Conservation (phyloP, 176 grass and related monocot species). For the Musa acuminata region DNA sequence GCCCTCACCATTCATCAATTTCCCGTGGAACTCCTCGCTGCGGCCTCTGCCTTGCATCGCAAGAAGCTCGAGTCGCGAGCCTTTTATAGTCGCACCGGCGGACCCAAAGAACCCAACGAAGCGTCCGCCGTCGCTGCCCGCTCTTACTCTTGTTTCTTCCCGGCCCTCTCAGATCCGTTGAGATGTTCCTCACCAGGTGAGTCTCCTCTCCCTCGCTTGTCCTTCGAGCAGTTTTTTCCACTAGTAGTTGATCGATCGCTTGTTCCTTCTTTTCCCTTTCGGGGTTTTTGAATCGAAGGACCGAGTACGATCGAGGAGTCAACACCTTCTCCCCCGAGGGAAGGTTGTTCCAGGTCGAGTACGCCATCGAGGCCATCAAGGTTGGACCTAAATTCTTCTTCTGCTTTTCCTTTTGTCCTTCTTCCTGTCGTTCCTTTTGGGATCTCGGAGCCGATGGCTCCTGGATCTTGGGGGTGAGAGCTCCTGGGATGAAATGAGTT, state of each 20-base stretch:
- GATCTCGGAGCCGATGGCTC: background rate
- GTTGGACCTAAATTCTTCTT: conserved; percentile 23
- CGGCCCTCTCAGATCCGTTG: background rate
- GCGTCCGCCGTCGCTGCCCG: background rate
- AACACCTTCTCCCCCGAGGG: conserved; percentile 97
- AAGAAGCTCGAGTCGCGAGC: background rate
- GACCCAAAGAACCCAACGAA: background rate
- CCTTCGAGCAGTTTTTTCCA: background rate
- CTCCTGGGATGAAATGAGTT: background rate
- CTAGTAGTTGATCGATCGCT: conserved; percentile 6
- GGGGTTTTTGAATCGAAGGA: conserved; percentile 28
- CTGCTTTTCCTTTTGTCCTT: background rate
- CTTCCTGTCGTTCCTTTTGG: background rate
- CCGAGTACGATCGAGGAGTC: conserved; percentile 85
- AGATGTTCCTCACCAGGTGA: conserved; percentile 96
- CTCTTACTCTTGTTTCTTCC: background rate
- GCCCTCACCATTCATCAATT: background rate
- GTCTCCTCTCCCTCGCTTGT: background rate
- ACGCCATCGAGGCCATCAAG: conserved; percentile 98
- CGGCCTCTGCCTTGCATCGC: background rate
- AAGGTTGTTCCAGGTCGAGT: conserved; percentile 90
- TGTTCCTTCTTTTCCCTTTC: background rate
- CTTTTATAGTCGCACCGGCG: background rate
- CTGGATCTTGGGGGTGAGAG: background rate
- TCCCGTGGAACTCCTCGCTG: background rate